Percentiles rank a stretch among this genome's conserved stretches.
phyloP scores from a whole-genome alignment of 2,329 filamentous ascomycete genomes.

The Aspergillus caelatus region DNA sequence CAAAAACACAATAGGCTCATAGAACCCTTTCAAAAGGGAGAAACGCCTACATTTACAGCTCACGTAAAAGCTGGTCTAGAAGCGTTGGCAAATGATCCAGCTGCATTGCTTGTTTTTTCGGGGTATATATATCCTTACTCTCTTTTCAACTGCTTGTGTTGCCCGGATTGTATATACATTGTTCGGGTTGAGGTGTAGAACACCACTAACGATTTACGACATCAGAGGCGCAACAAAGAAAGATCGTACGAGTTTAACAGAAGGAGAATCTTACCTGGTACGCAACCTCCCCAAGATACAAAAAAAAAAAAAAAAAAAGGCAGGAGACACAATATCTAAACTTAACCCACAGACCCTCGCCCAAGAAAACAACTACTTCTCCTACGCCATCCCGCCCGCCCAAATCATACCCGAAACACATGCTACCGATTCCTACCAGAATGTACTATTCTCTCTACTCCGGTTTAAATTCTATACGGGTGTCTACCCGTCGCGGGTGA shows the following conservation, averaged over 20 bases:
- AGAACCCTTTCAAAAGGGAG: conserved; percentile 74
- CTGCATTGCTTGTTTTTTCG: conserved; percentile 68
- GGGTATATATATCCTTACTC: conserved; percentile 66
- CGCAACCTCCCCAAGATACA: too few species aligned
- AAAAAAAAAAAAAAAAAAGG: background rate
- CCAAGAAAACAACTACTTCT: conserved; percentile 16
- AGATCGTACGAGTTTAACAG: conserved; percentile 56
- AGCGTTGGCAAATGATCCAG: conserved; percentile 51
- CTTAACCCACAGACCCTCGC: conserved; percentile 34
- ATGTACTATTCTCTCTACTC: conserved; percentile 76
- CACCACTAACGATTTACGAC: background rate
- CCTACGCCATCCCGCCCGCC: background rate
- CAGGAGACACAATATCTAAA: background rate
- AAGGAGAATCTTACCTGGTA: conserved; percentile 67
- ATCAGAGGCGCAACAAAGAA: conserved; percentile 64
- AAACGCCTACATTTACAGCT: conserved; percentile 76
- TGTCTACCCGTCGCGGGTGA: conserved; percentile 61
- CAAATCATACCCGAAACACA: conserved; percentile 65
- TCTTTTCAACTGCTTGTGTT: background rate
- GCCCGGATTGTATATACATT: background rate
- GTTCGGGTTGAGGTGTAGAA: background rate
- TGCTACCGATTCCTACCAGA: conserved; percentile 84
- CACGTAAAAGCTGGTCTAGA: conserved; percentile 71
- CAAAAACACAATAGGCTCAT: conserved; percentile 58
- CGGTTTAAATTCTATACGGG: conserved; percentile 47